Conservation (phyloP, 176 grass and related monocot genomes). For the Sorghum bicolor region Sorghum_bicolor_NCBIv3 NC_012873.2:3033001-3033500, state of each 20-base stretch:
- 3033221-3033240: too few species aligned
- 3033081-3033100: slow-evolving; percentile 41
- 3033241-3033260: background rate
- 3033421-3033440: too few species aligned
- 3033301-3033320: too few species aligned
- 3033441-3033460: too few species aligned
- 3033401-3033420: too few species aligned
- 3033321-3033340: background rate
- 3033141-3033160: slow-evolving; percentile 19
- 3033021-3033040: slow-evolving; percentile 68
- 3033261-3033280: too few species aligned
- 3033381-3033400: background rate
- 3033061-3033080: slow-evolving; percentile 50
- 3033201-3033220: slow-evolving; percentile 9
- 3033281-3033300: too few species aligned
- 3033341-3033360: background rate
- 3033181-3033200: background rate
- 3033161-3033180: slow-evolving; percentile 27
- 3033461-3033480: too few species aligned
- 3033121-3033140: background rate
- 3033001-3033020: background rate
- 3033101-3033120: slow-evolving; percentile 36
- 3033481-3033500: too few species aligned
- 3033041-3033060: slow-evolving; percentile 56
- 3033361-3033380: background rate